These are phyloP conservation scores for Cordyceps cicadae DNA, from an alignment of 2,329 filamentous ascomycete genomes.

Conservation along the genomic window DNA sequence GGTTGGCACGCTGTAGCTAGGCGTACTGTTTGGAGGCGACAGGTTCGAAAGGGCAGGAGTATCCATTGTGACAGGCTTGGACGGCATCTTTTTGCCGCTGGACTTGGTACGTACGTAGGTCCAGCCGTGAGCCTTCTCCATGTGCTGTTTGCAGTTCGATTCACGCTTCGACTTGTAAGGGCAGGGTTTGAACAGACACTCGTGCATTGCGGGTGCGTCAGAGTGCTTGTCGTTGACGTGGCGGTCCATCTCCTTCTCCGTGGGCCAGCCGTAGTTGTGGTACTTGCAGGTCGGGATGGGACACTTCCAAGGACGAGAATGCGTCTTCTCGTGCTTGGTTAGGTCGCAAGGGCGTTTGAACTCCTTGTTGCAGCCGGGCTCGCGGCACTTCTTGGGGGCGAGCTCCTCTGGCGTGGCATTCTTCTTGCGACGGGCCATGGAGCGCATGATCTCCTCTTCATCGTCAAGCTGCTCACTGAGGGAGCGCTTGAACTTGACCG, in stretches of 20 bases:
- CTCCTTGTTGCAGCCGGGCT: conserved; percentile 73
- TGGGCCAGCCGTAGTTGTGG: conserved; percentile 83
- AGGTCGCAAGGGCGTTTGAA: conserved; percentile 97
- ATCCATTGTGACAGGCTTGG: conserved; percentile 40
- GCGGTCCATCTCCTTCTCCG: conserved; percentile 93
- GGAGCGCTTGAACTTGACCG: conserved; percentile 56
- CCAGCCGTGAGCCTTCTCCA: conserved; percentile 94
- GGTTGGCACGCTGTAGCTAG: conserved; percentile 43
- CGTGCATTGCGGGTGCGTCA: conserved; percentile 66
- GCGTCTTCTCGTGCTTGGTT: conserved; percentile 97
- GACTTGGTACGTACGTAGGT: conserved; percentile 87
- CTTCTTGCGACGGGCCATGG: conserved; percentile 94
- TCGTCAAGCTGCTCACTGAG: conserved; percentile 63
- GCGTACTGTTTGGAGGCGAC: conserved; percentile 53
- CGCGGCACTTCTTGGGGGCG: conserved; percentile 67
- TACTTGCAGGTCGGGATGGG: conserved; percentile 78
- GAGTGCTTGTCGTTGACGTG: conserved; percentile 97
- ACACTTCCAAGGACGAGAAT: conserved; percentile 95
- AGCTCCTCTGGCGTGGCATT: conserved; percentile 79
- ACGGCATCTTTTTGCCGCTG: conserved; percentile 59
- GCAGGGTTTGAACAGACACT: conserved; percentile 76
- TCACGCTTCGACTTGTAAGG: conserved; percentile 92
- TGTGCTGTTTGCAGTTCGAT: conserved; percentile 96
- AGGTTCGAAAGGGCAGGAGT: conserved; percentile 54
- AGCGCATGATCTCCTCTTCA: conserved; percentile 75